A percentile compares a stretch with the other conserved stretches of the same genome.
These are phyloP conservation scores for Wickerhamomyces strasburgensis DNA, from an alignment of 805 yeast genomes.

Conservation along the genomic window DNA sequence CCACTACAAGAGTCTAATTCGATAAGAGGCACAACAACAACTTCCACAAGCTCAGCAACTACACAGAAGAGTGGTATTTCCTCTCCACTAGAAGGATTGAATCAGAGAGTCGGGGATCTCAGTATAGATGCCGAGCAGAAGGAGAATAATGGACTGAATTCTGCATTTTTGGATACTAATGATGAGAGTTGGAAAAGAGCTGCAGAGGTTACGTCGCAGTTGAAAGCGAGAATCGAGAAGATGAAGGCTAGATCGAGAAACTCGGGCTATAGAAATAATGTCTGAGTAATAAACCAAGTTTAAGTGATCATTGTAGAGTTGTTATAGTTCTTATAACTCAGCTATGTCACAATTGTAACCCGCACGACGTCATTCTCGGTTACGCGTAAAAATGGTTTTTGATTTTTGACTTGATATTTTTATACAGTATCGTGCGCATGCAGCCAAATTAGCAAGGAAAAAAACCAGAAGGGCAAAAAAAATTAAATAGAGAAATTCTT, in stretches of 20 bases:
- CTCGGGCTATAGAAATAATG: constrained; percentile 5
- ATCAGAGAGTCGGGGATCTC: constrained; percentile 24
- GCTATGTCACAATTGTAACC: too few species aligned
- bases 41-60: too few species aligned
- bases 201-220: constrained; percentile 80
- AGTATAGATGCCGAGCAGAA: constrained; percentile 26
- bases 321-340: too few species aligned
- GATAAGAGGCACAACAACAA: not conserved
- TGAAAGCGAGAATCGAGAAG: constrained; percentile 81
- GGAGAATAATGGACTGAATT: constrained; percentile 14
- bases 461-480: too few species aligned
- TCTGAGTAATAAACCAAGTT: not conserved
- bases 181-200: constrained; percentile 84
- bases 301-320: not conserved
- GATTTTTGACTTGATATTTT: too few species aligned
- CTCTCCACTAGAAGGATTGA: constrained; percentile 19
- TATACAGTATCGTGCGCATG: too few species aligned
- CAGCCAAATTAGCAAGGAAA: too few species aligned
- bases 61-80: too few species aligned
- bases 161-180: constrained; percentile 32
- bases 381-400: too few species aligned
- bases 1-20: constrained; percentile 19
- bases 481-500: too few species aligned
- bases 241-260: constrained; percentile 64
- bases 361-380: too few species aligned